phyloP scores from a whole-genome alignment of 352 stramenopile species.

The Phytopythium chamaehyphon region DNA sequence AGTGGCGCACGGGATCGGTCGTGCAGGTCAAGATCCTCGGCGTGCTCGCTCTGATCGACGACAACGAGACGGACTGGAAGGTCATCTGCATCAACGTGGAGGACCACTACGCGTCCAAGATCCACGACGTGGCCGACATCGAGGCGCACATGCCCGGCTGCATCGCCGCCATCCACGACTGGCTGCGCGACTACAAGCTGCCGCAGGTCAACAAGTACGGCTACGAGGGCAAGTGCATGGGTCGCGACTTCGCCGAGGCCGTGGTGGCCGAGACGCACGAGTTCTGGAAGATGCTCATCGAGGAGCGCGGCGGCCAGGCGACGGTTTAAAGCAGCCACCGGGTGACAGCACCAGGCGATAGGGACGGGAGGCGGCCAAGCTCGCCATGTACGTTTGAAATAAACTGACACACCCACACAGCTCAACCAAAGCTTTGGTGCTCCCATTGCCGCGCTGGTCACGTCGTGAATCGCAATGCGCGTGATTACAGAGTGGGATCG shows the following conservation, averaged over 20 bases:
- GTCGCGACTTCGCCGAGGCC: slow-evolving; percentile 83
- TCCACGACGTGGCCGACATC: slow-evolving; percentile 98
- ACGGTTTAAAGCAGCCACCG: slow-evolving; percentile 56
- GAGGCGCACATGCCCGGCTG: slow-evolving; percentile 93
- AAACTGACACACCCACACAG: not conserved
- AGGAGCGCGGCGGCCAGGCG: slow-evolving; percentile 76
- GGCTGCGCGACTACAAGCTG: slow-evolving; percentile 99
- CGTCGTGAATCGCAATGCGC: not conserved
- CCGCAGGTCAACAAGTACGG: slow-evolving; percentile 99
- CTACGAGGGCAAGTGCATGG: slow-evolving; percentile 97
- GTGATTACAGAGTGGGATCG: slow-evolving; percentile 5
- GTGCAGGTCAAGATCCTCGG: slow-evolving; percentile 98
- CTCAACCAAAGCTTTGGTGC: no score
- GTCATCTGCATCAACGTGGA: slow-evolving; percentile 96
- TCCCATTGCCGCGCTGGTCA: not conserved
- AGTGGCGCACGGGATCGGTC: slow-evolving; percentile 91
- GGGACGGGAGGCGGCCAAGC: not conserved
- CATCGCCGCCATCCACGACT: slow-evolving; percentile 93
- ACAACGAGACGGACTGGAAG: slow-evolving; percentile 99
- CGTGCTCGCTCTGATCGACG: slow-evolving; percentile 98
- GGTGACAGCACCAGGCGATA: not conserved
- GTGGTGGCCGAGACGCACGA: slow-evolving; percentile 86
- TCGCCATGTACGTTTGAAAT: slow-evolving; percentile 1
- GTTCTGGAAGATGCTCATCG: slow-evolving; percentile 89
- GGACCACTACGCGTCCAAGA: slow-evolving; percentile 95